Base-by-base conservation (phyloP, 192 early-diverging fungal genomes). In the Kappamyces sp. region DNA sequence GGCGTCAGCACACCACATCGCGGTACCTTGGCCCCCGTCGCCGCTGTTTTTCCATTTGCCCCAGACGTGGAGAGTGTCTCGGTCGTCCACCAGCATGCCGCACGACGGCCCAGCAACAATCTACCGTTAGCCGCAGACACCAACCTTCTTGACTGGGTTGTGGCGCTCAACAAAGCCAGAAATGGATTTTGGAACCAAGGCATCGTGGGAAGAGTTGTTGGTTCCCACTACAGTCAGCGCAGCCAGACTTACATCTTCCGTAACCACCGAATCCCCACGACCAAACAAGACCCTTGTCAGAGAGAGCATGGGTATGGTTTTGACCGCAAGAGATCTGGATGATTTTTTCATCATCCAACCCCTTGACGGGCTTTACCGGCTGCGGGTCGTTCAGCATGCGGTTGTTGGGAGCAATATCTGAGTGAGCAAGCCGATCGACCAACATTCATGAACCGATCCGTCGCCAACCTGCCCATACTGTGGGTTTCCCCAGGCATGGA, bases 11-110 rank as follows among this genome's bases (percentile, higher is more conserved):
- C 23, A 23, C 23, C 23, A 23, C 23, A 23, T 23, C 23, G 0
- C 23, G 23, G 23, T 23, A 7, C 49, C 49, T 34, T 51, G 49
- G 9, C 49, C 49, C 5, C 49, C 49, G 36, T 51, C 49, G 9
- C 49, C 49, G 36, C 23, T 33, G 33, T 51, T 51, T 1, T 51
- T 51, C 49, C 49, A 51, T n/a, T 51, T 51, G 12, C 49, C 49
- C 49, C 33, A 33, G 9, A 9, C 23, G 23, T 23, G 23, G 23
- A 23, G 23, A 23, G 23, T 23, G 23, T 23, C 23, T 23, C 23
- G 23, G 23, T 23, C 23, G 23, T 23, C 23, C 23, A 23, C 23
- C 23, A 23, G 23, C 23, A 23, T 23, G 23, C 23, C 23, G 23
- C 23, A 23, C 23, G 23, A 23, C 23, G 23, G 23, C 23, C 23